Conservation (phyloP, 352 stramenopile species). For the Plasmopara viticola region DNA sequence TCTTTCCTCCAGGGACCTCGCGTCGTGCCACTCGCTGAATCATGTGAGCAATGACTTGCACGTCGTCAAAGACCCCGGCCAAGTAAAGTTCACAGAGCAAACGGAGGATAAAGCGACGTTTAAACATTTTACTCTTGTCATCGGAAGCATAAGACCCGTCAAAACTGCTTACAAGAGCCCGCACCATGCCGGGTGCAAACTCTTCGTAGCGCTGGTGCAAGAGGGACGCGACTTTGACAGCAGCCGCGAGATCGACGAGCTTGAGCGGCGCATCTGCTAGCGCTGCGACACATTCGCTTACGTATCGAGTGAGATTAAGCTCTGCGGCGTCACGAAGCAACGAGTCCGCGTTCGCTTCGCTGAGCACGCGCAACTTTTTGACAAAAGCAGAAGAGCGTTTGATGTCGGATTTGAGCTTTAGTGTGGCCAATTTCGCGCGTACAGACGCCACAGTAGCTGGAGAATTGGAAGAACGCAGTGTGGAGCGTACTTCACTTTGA, state of each 20-base stretch:
- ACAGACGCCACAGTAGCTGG: slow-evolving; percentile 34
- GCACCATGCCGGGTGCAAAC: slow-evolving; percentile 65
- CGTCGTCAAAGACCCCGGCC: slow-evolving; percentile 69
- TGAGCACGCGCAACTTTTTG: slow-evolving; percentile 91
- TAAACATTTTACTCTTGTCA: slow-evolving; percentile 72
- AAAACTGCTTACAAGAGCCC: slow-evolving; percentile 48
- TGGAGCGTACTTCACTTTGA: slow-evolving; percentile 22
- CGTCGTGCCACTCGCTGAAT: slow-evolving; percentile 64
- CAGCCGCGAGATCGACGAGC: slow-evolving; percentile 74
- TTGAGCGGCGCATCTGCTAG: slow-evolving; percentile 87
- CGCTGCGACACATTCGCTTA: slow-evolving; percentile 91
- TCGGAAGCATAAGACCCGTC: slow-evolving; percentile 52
- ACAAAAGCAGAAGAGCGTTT: slow-evolving; percentile 98
- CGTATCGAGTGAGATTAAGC: slow-evolving; percentile 92
- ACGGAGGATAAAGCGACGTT: slow-evolving; percentile 63
- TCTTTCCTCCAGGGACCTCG: slow-evolving; percentile 25
- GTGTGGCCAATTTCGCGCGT: slow-evolving; percentile 79
- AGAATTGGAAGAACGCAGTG: slow-evolving; percentile 58
- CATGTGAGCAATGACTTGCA: slow-evolving; percentile 70
- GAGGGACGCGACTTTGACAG: slow-evolving; percentile 79
- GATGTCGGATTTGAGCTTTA: slow-evolving; percentile 96
- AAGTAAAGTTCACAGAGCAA: slow-evolving; percentile 83
- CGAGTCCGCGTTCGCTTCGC: slow-evolving; percentile 59
- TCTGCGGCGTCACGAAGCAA: slow-evolving; percentile 83
- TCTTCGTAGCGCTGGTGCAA: slow-evolving; percentile 91